phyloP scores from a whole-genome alignment of 805 yeast species.

The Sugiyamaella valdiviana region DNA sequence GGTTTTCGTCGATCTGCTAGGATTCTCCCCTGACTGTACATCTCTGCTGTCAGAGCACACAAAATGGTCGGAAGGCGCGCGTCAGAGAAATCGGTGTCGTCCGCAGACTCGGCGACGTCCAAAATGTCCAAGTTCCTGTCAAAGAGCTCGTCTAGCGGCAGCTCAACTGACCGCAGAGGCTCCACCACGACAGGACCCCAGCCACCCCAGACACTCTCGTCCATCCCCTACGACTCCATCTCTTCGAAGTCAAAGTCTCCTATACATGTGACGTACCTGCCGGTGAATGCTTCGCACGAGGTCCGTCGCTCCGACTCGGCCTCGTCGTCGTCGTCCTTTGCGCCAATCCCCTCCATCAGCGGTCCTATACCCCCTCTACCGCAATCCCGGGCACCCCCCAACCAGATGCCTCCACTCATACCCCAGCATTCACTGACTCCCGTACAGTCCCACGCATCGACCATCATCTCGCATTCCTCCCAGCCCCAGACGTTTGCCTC shows the following conservation, averaged over 20 bases:
- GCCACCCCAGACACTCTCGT: neutral
- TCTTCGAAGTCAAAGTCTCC: constrained; percentile 19
- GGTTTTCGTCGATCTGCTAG: too few relatives aligned
- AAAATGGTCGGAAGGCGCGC: constrained; percentile 3
- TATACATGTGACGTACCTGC: constrained; percentile 22
- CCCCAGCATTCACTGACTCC: neutral
- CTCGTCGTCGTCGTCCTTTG: constrained; percentile 12
- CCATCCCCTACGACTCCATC: constrained; percentile 23
- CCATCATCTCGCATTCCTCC: neutral
- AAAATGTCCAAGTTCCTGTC: constrained; percentile 4
- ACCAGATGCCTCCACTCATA: neutral
- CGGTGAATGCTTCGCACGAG: constrained; percentile 9
- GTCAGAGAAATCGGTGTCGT: constrained; percentile 6
- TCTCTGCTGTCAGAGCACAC: neutral
- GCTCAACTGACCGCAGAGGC: neutral
- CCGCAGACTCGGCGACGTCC: neutral
- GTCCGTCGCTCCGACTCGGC: constrained; percentile 8
- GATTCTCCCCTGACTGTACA: too few relatives aligned
- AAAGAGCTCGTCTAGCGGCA: neutral
- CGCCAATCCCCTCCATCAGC: constrained; percentile 20
- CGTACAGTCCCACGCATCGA: neutral
- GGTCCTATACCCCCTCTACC: constrained; percentile 28
- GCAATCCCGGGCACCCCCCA: constrained; percentile 4
- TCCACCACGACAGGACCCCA: neutral
- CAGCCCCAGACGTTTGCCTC: too few relatives aligned